Evolutionary conservation across 345 rosid genomes (phyloP).

Genomic region (Cardamine chenopodiifolia): DNA sequence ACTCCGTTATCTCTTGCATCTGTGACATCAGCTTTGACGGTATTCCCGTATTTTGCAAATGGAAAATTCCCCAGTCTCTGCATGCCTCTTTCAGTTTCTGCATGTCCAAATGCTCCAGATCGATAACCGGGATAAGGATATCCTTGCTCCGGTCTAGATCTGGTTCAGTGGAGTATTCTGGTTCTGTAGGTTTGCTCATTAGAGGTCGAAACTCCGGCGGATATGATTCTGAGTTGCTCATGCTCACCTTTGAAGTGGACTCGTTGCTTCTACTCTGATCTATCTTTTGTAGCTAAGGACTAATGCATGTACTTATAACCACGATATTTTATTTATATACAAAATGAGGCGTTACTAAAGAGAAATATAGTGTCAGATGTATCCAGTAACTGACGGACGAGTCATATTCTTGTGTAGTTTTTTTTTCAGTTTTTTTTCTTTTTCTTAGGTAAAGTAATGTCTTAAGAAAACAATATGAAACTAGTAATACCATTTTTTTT

Average conservation of each 20-base stretch:
- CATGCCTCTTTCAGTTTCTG: constrained; percentile 54
- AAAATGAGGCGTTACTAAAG: no score
- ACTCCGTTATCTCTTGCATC: constrained; percentile 43
- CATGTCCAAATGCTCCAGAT: constrained; percentile 45
- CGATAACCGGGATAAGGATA: constrained; percentile 51
- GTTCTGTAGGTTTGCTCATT: background rate
- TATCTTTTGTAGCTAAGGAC: no score
- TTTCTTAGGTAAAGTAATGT: no score
- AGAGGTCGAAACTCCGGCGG: constrained; percentile 50
- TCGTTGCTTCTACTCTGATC: no score
- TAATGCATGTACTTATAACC: no score
- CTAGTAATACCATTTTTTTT: no score
- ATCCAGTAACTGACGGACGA: no score
- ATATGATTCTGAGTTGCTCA: constrained; percentile 43
- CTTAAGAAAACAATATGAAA: no score
- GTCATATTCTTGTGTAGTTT: no score
- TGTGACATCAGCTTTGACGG: constrained; percentile 47
- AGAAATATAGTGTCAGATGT: no score
- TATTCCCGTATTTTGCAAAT: constrained; percentile 56
- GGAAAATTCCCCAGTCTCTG: constrained; percentile 61
- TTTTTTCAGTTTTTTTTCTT: no score
- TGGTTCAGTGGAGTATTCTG: background rate
- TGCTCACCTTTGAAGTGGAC: constrained; percentile 1
- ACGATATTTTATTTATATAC: no score
- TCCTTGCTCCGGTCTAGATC: constrained; percentile 26